Conservation (phyloP, 768 basidiomycete genomes). For the Podaxis sp. region DNA sequence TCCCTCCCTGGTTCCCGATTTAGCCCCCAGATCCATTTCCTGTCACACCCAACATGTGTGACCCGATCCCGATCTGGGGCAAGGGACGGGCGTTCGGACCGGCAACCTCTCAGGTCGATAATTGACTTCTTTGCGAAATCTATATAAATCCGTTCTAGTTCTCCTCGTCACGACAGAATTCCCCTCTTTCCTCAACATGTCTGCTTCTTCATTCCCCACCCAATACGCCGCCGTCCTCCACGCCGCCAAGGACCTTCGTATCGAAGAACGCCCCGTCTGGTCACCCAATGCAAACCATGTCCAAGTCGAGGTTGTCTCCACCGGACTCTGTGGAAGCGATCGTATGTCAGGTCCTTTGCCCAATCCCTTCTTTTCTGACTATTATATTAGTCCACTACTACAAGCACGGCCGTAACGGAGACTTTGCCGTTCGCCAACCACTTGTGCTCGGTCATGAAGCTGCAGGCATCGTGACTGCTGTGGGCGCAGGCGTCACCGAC, state of each 20-base stretch:
- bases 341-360: slow-evolving; percentile 40
- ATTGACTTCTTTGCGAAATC: slow-evolving; percentile 12
- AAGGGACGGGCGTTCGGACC: slow-evolving; percentile 15
- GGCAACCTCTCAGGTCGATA: slow-evolving; percentile 7
- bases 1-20: slow-evolving; percentile 10
- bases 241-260: slow-evolving; percentile 67
- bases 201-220: slow-evolving; percentile 44
- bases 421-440: slow-evolving; percentile 83
- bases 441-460: slow-evolving; percentile 94
- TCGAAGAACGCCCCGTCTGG: slow-evolving; percentile 73
- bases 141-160: slow-evolving; percentile 11
- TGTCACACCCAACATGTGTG: slow-evolving; percentile 5
- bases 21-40: neutral
- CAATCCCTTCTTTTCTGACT: neutral
- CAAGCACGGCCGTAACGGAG: slow-evolving; percentile 85
- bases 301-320: slow-evolving; percentile 77
- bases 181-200: slow-evolving; percentile 29
- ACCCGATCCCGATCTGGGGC: slow-evolving; percentile 11
- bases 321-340: slow-evolving; percentile 91
- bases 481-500: slow-evolving; percentile 67
- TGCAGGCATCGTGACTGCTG: slow-evolving; percentile 82
- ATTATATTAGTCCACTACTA: slow-evolving; percentile 81
- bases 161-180: slow-evolving; percentile 11
- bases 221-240: slow-evolving; percentile 74
- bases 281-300: slow-evolving; percentile 72